Base-by-base conservation (phyloP, 495 filamentous ascomycete genomes). In the Annulohypoxylon bovei region DNA sequence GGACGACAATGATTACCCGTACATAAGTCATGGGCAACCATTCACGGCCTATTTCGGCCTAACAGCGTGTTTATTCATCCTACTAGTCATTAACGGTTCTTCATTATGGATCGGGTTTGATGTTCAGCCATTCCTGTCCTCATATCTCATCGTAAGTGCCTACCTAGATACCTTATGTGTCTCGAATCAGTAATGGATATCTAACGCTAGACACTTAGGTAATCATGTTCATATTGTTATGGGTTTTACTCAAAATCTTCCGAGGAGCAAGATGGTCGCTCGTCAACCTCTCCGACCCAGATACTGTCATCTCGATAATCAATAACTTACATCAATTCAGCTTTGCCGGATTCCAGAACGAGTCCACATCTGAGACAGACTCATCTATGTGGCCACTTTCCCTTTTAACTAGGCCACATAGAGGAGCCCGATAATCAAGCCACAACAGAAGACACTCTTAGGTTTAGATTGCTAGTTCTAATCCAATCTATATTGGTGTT, bases 11-110 rank as follows among this genome's bases (percentile, higher is more conserved):
- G 67, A 78, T 59, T 85, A 85, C 44, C 81, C 82, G 0, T 85
- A 80, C 52, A 76, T 77, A 49, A 77, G 77, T 50, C 78, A 83
- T 40, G 79, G 77, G 0, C 82, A 85, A 56, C 81, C 82, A 0
- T 12, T 81, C 1, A 68, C 77, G 1, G 77, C 77, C n/a, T 81
- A 81, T 42, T 7, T 78, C 0, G 78, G 81, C 0, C 47, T 85
- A 0, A 25, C 47, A 0, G 81, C 78, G 7, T 85, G 82, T 33
- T 8, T 82, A 5, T 76, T 81, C 25, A 52, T 83, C 12, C 64
- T 85, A 0, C 6, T 81, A 3, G 68, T 83, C 0, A 71, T 78
- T 5, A 77, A 82, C 33, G 78, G 80, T 0, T 75, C 82, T 25
- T 67, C 81, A 0, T 35, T 83, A n/a, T 83, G 81, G 81, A 73